These are phyloP conservation scores for Coemansia erecta DNA, from an alignment of 192 early-diverging fungal genomes.

Conservation along the genomic window DNA sequence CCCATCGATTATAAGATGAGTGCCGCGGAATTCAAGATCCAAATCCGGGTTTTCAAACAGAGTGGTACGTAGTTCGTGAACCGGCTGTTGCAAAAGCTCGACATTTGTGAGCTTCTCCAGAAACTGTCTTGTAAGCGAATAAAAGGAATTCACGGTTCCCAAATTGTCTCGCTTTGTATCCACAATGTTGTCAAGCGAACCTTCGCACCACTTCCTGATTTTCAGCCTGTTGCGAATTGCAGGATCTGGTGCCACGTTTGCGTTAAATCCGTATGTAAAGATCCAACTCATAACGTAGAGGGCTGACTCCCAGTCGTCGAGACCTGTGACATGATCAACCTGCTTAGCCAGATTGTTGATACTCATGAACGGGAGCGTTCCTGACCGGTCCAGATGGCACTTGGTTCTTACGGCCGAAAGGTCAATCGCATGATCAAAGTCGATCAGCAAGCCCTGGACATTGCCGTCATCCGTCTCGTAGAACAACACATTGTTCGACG, in stretches of 20 bases:
- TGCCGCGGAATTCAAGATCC: background rate
- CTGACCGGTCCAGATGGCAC: background rate
- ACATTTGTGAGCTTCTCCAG: background rate
- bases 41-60: background rate
- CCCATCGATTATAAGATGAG: background rate
- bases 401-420: background rate
- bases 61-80: background rate
- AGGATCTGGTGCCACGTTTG: background rate
- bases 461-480: background rate
- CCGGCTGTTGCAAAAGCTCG: background rate
- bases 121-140: background rate
- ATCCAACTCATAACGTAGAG: slow-evolving; percentile 10
- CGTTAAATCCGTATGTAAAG: slow-evolving; percentile 2
- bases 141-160: background rate
- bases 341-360: slow-evolving; percentile 20
- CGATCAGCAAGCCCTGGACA: slow-evolving; percentile 16
- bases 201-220: background rate
- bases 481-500: slow-evolving; percentile 23
- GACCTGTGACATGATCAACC: background rate
- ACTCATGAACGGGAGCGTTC: slow-evolving; percentile 26
- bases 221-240: background rate
- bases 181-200: background rate
- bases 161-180: background rate
- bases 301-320: slow-evolving; percentile 16
- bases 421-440: slow-evolving; percentile 23